These are phyloP conservation scores for Actinomortierella wolfii DNA, from an alignment of 371 early-diverging fungal genomes.

Conservation along the genomic window DNA sequence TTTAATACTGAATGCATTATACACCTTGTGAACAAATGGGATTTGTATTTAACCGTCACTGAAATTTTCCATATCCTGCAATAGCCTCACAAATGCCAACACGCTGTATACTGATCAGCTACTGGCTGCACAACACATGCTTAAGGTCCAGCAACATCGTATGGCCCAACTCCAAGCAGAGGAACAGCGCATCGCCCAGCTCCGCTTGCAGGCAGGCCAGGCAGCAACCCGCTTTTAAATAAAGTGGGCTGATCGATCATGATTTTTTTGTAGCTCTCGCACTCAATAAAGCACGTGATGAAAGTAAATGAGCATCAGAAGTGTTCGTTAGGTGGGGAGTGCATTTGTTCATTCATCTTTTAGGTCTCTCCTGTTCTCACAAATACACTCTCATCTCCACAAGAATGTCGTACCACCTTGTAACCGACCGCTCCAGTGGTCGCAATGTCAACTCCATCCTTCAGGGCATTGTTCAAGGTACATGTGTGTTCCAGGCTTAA, in stretches of 20 bases:
- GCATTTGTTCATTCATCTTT: no score
- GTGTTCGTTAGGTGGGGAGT: no score
- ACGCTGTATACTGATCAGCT: conserved; percentile 29
- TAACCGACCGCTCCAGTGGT: conserved; percentile 21
- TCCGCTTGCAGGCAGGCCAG: conserved; percentile 21
- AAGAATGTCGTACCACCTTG: conserved; percentile 26
- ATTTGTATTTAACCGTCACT: background rate
- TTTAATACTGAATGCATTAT: background rate
- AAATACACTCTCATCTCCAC: background rate
- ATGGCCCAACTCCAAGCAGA: conserved; percentile 28
- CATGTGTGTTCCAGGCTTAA: background rate
- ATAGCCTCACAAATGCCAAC: conserved; percentile 28
- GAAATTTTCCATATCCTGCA: no score
- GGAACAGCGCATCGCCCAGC: conserved; percentile 20
- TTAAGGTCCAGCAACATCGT: conserved; percentile 34
- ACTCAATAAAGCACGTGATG: no score
- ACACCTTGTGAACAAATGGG: background rate
- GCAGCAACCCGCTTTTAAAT: no score
- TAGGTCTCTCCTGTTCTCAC: background rate
- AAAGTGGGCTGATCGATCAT: no score
- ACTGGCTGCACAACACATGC: conserved; percentile 23
- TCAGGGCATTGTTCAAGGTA: conserved; percentile 34
- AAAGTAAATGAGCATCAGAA: no score
- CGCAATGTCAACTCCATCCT: conserved; percentile 16
- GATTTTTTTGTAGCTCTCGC: no score